Evolutionary conservation across 306 rosid species (phyloP).

Genomic region (Oemleria cerasiformis): DNA sequence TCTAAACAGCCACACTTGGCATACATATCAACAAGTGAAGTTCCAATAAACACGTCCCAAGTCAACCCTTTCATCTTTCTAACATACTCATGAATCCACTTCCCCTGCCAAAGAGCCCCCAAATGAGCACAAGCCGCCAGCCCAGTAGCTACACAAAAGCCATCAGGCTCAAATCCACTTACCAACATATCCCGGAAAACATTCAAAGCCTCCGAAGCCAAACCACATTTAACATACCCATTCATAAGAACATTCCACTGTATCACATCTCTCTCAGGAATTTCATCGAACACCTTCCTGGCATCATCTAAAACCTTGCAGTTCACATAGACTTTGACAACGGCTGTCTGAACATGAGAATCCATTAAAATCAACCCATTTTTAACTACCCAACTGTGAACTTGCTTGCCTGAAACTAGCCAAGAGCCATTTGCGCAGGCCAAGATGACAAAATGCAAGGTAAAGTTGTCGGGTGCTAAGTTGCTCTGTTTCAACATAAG

Average conservation of each 20-base stretch:
- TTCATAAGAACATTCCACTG: conserved; percentile 47
- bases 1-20: conserved; percentile 41
- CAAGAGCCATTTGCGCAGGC: conserved; percentile 30
- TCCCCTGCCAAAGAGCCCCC: conserved; percentile 42
- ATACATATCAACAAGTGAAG: conserved; percentile 46
- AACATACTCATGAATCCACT: conserved; percentile 39
- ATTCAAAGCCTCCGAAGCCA: conserved; percentile 31
- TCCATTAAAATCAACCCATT: conserved; percentile 35
- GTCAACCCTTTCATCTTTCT: conserved; percentile 28
- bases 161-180: conserved; percentile 29
- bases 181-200: conserved; percentile 29
- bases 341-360: conserved; percentile 32
- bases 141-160: conserved; percentile 36
- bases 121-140: conserved; percentile 34
- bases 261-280: conserved; percentile 29
- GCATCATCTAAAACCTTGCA: conserved; percentile 32
- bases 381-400: conserved; percentile 32
- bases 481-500: conserved; percentile 20
- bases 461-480: conserved; percentile 21
- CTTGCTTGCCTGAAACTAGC: conserved; percentile 23
- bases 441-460: conserved; percentile 37
- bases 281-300: conserved; percentile 39
- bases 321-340: conserved; percentile 20
- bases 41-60: conserved; percentile 26
- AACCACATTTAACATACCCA: conserved; percentile 28